Conservation (phyloP, 1,284 basidiomycete genomes). For the Boletus smithii region DNA sequence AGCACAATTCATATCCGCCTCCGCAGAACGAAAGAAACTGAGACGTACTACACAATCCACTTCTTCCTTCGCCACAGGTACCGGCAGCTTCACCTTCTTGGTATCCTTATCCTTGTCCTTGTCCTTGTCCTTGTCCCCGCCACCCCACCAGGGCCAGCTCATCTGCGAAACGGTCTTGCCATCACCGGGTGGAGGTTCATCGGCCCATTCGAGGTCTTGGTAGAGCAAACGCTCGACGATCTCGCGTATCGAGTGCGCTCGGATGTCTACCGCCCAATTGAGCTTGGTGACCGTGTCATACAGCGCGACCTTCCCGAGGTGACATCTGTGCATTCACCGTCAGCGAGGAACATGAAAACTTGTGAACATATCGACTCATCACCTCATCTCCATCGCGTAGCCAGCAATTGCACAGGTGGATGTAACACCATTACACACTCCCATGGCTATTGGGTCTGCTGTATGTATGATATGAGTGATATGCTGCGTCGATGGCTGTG, state of each 20-base stretch:
- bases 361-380: conserved; percentile 15
- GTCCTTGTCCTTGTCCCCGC: conserved; percentile 16
- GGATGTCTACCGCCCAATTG: conserved; percentile 79
- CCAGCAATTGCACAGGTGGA: conserved; percentile 59
- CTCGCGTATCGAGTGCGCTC: conserved; percentile 74
- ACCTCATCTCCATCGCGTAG: conserved; percentile 61
- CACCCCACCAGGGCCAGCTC: conserved; percentile 31
- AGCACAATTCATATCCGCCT: not conserved
- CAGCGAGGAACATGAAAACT: no score
- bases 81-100: conserved; percentile 29
- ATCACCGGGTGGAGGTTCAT: conserved; percentile 23
- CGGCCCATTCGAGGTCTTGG: conserved; percentile 60
- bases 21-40: not conserved
- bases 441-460: conserved; percentile 68
- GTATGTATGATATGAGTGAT: conserved; percentile 73
- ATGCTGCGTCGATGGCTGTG: conserved; percentile 53
- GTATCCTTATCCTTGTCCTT: conserved; percentile 21
- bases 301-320: conserved; percentile 78
- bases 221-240: conserved; percentile 72
- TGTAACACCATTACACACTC: conserved; percentile 56
- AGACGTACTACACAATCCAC: conserved; percentile 38
- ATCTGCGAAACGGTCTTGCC: not conserved
- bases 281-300: conserved; percentile 87
- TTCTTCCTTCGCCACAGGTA: conserved; percentile 44
- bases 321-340: conserved; percentile 52